Conservation (phyloP, 2,329 filamentous ascomycete genomes). For the Botrytis elliptica region DNA sequence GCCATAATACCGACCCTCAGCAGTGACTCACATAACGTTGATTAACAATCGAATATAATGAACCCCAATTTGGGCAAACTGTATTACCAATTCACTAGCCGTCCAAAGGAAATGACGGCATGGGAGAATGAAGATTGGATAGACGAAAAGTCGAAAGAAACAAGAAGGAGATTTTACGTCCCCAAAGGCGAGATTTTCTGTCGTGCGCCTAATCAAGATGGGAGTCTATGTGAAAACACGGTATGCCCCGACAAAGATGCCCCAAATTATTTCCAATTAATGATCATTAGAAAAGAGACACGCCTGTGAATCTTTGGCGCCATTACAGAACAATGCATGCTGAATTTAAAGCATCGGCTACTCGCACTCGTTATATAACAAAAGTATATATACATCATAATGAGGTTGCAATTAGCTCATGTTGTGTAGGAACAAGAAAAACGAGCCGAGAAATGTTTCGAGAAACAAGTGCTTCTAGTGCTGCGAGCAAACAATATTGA, state of each 20-base stretch:
- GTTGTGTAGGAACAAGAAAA: not conserved
- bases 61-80: not conserved
- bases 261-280: not conserved
- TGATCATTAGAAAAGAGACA: not conserved
- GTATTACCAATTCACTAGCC: not conserved
- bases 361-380: not conserved
- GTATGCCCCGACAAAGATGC: not conserved
- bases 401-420: not conserved
- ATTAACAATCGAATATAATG: not conserved
- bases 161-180: not conserved
- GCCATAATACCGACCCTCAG: not conserved
- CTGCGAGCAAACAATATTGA: not conserved
- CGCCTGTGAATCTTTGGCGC: accelerated
- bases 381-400: not conserved
- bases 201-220: not conserved
- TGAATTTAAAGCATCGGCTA: not conserved
- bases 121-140: not conserved
- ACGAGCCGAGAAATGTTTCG: not conserved
- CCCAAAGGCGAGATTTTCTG: not conserved
- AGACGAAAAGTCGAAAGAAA: not conserved
- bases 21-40: not conserved
- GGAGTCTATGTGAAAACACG: not conserved
- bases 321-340: not conserved
- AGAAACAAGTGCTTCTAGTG: not conserved
- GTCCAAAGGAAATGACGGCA: not conserved